Percentiles rank a stretch among this genome's conserved stretches.
phyloP scores from a whole-genome alignment of 805 yeast genomes.

The Komagataella populi region DNA sequence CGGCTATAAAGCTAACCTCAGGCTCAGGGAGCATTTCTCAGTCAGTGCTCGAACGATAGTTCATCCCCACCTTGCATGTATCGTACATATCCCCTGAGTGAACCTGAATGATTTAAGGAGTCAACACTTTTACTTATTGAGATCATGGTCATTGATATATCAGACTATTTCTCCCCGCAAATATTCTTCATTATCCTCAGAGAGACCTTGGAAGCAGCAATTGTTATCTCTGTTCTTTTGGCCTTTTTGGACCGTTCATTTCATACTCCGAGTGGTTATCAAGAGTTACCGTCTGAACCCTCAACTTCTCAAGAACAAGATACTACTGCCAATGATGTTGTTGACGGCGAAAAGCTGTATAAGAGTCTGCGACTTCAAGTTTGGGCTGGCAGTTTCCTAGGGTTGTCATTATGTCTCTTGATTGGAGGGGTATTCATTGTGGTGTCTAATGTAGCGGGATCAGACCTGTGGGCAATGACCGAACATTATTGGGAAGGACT shows the following conservation, averaged over 20 bases:
- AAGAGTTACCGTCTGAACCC: not conserved
- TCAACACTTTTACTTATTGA: not conserved
- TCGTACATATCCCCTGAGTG: not conserved
- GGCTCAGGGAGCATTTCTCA: not conserved
- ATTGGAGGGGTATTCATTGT: slow-evolving; percentile 25
- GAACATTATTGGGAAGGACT: slow-evolving; percentile 36
- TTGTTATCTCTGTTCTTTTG: slow-evolving; percentile 30
- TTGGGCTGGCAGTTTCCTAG: slow-evolving; percentile 29
- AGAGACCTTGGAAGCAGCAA: slow-evolving; percentile 33
- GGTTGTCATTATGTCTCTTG: slow-evolving; percentile 23
- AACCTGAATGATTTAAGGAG: not conserved
- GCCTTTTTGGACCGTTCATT: slow-evolving; percentile 26
- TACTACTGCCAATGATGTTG: not conserved
- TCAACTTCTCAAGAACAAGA: not conserved
- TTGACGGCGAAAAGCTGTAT: not conserved
- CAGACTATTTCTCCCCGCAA: slow-evolving; percentile 25
- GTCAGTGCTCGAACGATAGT: not conserved
- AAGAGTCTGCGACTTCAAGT: slow-evolving; percentile 20
- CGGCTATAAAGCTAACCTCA: not conserved
- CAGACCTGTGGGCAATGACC: slow-evolving; percentile 28
- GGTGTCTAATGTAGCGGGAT: slow-evolving; percentile 26
- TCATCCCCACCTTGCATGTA: not conserved
- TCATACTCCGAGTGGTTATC: not conserved
- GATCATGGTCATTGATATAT: not conserved
- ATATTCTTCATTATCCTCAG: slow-evolving; percentile 30